Percentiles rank a stretch among this genome's conserved stretches.
These are phyloP conservation scores for Lachancea sp. DNA, from an alignment of 805 yeast species.

Conservation along the genomic window DNA sequence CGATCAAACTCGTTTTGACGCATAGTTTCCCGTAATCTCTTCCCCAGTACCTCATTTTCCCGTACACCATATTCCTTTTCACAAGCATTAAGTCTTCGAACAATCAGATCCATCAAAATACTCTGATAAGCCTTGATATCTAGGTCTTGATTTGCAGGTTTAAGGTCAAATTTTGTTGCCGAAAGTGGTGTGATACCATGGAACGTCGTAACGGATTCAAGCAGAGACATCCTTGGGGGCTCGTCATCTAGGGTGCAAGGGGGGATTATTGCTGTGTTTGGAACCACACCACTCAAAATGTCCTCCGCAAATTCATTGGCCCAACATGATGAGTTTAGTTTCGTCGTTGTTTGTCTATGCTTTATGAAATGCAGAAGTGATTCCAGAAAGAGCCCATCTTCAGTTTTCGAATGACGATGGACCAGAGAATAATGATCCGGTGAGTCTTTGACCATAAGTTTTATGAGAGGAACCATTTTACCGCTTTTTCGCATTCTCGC, in stretches of 20 bases:
- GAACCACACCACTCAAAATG: constrained; percentile 19
- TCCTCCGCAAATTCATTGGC: constrained; percentile 1
- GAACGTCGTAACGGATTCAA: constrained; percentile 13
- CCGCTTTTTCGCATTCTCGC: constrained; percentile 20
- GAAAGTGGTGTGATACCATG: constrained; percentile 15
- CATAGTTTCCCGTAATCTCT: constrained; percentile 36
- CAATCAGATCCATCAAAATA: constrained; percentile 34
- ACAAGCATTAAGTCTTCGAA: constrained; percentile 30
- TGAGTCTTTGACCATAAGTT: constrained; percentile 40
- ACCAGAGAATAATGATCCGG: constrained; percentile 38
- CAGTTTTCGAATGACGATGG: constrained; percentile 12
- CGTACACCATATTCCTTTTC: constrained; percentile 22
- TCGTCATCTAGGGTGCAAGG: constrained; percentile 11
- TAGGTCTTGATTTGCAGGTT: constrained; percentile 12
- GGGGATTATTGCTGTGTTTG: constrained; percentile 13
- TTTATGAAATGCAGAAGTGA: constrained; percentile 27
- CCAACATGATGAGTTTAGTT: not conserved
- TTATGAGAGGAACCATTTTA: constrained; percentile 38
- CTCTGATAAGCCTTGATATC: constrained; percentile 34
- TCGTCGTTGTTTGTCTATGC: constrained; percentile 4
- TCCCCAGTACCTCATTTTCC: constrained; percentile 17
- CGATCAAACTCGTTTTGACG: constrained; percentile 38
- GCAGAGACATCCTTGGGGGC: constrained; percentile 16
- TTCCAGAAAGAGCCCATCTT: constrained; percentile 20
- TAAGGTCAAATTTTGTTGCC: constrained; percentile 14